A percentile compares a stretch with the other conserved stretches of the same genome.
Evolutionary conservation across 495 filamentous ascomycete genomes (phyloP).

Genomic region (Penicillium silybi): DNA sequence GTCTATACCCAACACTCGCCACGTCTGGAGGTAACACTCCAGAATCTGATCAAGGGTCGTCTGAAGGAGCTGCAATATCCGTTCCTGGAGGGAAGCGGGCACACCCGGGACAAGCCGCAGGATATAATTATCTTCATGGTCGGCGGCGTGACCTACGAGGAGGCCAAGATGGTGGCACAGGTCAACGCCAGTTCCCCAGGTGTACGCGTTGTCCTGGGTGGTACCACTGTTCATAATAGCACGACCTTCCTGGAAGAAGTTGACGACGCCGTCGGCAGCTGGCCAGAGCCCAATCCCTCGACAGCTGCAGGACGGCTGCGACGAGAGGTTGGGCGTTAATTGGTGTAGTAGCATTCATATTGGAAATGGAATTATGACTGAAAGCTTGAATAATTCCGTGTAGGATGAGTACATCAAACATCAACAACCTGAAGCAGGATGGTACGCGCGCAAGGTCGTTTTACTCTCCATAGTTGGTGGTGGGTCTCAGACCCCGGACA

Average conservation of each 20-base stretch:
- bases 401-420: neutral
- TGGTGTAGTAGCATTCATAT: neutral
- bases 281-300: conserved; percentile 69
- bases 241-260: conserved; percentile 83
- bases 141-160: conserved; percentile 91
- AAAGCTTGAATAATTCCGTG: neutral
- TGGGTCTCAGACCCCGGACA: neutral
- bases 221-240: conserved; percentile 82
- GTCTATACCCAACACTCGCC: conserved; percentile 98
- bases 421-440: no score
- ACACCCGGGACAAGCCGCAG: conserved; percentile 89
- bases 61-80: conserved; percentile 82
- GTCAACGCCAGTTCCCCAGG: conserved; percentile 90
- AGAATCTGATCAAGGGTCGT: conserved; percentile 87
- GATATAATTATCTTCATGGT: conserved; percentile 93
- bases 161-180: conserved; percentile 88
- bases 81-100: conserved; percentile 80
- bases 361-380: neutral
- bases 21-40: conserved; percentile 76
- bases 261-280: conserved; percentile 70
- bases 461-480: neutral
- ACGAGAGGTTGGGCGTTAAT: conserved; percentile 51
- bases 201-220: conserved; percentile 80
- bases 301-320: conserved; percentile 70
- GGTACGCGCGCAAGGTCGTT: no score